Evolutionary conservation across 208 protist species (phyloP), one percentile per base, ranked within the genome.

Genomic region (Acanthamoeba healyi): DNA sequence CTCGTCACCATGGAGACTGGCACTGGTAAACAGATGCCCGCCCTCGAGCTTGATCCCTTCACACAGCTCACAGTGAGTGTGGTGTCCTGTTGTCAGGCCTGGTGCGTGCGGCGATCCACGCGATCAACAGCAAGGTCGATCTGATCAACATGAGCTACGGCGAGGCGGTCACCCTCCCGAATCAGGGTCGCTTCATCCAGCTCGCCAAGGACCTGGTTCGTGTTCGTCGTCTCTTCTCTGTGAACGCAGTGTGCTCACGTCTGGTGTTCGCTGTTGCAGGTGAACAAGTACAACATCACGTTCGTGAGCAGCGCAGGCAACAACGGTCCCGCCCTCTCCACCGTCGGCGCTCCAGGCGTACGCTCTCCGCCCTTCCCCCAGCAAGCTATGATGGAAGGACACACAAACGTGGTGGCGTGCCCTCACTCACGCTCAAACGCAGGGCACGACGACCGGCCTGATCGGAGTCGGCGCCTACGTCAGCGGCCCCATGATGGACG

Each of bases 61-160:
- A n/a, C n/a, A n/a, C n/a, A n/a, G n/a, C n/a, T n/a, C n/a, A n/a
- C n/a, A n/a, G n/a, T n/a, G n/a, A n/a, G n/a, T n/a, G n/a, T n/a
- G n/a, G n/a, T n/a, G n/a, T n/a, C n/a, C n/a, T n/a, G n/a, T n/a
- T n/a, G n/a, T n/a, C 94, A 36, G 95, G 67, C 26, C 77, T 98
- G 22, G 91, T 95, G 42, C 95, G 97, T 29, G 97, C 79, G 26
- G 67, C 96, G 14, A 67, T 84, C 36, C 95, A 89, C 7, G 84
- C 92, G 1, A 87, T 95, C 29, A 70, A 72, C 38, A 79, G 89
- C 56, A 95, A 95, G 7, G 81, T 61, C 54, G 61, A 97, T 40
- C 63, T 98, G 17, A 96, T 98, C 86, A 98, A 98, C 94, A 95
- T 98, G 95, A 91, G 36, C 40, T 98, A 95, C 74, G 97, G 96